Conservation (phyloP, 768 basidiomycete genomes). For the Chiua virens region DNA sequence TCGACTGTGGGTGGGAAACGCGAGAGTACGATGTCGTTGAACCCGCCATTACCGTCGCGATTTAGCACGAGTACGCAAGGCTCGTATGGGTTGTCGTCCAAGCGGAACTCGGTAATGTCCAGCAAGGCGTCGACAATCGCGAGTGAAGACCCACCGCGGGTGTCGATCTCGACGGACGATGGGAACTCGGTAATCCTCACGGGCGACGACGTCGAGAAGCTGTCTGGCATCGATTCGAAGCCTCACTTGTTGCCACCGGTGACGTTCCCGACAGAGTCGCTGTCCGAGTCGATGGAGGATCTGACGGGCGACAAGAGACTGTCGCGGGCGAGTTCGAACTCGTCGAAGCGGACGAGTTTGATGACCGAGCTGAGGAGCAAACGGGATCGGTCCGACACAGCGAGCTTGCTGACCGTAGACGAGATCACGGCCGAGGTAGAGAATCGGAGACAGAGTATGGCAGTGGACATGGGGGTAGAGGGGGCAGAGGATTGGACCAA, state of each 20-base stretch:
- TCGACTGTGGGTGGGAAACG: conserved; percentile 48
- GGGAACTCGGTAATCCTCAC: conserved; percentile 65
- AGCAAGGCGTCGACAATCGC: conserved; percentile 34
- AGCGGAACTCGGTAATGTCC: conserved; percentile 39
- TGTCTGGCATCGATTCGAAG: conserved; percentile 29
- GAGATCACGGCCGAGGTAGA: conserved; percentile 97
- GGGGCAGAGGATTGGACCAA: conserved; percentile 72
- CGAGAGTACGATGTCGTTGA: conserved; percentile 45
- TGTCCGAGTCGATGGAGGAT: conserved; percentile 75
- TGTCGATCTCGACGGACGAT: conserved; percentile 76
- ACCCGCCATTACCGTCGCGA: conserved; percentile 41
- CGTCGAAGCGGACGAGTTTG: conserved; percentile 69
- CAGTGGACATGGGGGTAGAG: conserved; percentile 44
- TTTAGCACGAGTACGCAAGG: conserved; percentile 37
- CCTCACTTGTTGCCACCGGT: conserved; percentile 77
- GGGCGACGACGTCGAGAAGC: conserved; percentile 43
- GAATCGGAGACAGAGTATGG: conserved; percentile 54
- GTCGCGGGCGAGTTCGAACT: conserved; percentile 47
- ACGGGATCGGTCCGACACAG: conserved; percentile 84
- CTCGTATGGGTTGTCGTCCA: conserved; percentile 47
- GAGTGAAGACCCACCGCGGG: conserved; percentile 54
- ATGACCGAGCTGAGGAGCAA: conserved; percentile 81
- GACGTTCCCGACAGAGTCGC: conserved; percentile 71
- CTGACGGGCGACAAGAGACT: conserved; percentile 40
- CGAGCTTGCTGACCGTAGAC: conserved; percentile 92